Percentiles rank a stretch among this genome's conserved stretches.
phyloP scores from a whole-genome alignment of 1,284 basidiomycete genomes.

The Apiotrichum brassicae region DNA sequence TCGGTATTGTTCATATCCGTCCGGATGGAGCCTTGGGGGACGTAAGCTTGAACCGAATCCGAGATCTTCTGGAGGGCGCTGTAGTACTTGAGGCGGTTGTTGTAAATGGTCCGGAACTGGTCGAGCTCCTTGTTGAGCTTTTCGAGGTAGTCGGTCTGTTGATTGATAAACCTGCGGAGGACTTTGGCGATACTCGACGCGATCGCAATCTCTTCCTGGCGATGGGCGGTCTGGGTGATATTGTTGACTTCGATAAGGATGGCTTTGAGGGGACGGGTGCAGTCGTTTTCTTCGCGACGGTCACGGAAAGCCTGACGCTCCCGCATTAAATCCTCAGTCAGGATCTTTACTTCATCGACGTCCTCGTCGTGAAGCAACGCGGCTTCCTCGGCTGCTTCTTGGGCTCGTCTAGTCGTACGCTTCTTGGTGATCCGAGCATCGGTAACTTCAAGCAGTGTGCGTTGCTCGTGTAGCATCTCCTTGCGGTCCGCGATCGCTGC shows the following conservation, averaged over 20 bases:
- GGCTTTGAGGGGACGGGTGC: conserved; percentile 37
- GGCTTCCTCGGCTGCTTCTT: conserved; percentile 21
- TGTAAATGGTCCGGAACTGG: conserved; percentile 38
- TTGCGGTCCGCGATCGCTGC: conserved; percentile 40
- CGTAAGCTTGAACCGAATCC: conserved; percentile 38
- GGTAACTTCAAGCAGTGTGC: conserved; percentile 29
- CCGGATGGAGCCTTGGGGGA: conserved; percentile 4
- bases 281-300: conserved; percentile 27
- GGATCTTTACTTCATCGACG: conserved; percentile 16
- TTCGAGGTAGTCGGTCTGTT: conserved; percentile 21
- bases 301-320: conserved; percentile 38
- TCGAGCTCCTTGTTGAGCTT: conserved; percentile 42
- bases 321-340: conserved; percentile 24
- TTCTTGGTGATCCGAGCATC: conserved; percentile 31
- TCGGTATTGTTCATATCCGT: conserved; percentile 17
- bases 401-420: conserved; percentile 28
- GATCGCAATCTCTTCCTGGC: conserved; percentile 8
- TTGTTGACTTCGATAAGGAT: conserved; percentile 33
- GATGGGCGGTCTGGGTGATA: conserved; percentile 5
- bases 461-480: conserved; percentile 40
- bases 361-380: conserved; percentile 17
- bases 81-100: conserved; percentile 40
- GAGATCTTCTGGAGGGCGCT: conserved; percentile 43
- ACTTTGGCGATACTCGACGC: neutral
- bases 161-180: conserved; percentile 9